Evolutionary conservation across 1,139 yeast species (phyloP), one percentile per base, ranked within the genome.

Genomic region (Nakaseomyces kungkrabaensis): DNA sequence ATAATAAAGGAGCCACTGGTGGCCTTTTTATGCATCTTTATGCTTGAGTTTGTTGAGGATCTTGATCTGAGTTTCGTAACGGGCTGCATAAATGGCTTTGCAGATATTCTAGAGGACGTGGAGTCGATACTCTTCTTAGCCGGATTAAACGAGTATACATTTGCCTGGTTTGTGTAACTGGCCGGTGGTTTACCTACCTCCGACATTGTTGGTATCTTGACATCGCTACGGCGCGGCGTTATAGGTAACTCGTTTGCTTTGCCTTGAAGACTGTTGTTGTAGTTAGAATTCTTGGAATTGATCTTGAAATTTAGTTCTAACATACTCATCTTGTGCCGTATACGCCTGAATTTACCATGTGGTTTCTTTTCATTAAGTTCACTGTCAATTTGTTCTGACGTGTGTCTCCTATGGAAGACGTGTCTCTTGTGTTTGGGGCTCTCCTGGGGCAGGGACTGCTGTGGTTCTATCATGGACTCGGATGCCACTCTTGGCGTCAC

Each of bases 271-370:
- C 22, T 17, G 9, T 34, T 36, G 5, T 11, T 11, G 8, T 26
- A 11, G 13, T 33, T 5, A 11, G 36, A 33, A 25, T 25, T 44
- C 26, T 40, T 40, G 26, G 31, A 27, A 17, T 13, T 40, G 17
- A 40, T 26, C 11, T 49, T 51, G 13, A 51, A 46, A 37, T 50
- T 50, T 17, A 50, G 34, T 26, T 51, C 54, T 25, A 54, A 24
- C n/a, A 40, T 46, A 33, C 48, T 48, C 40, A 55, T 49, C 32
- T 47, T 53, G 34, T 50, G 49, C 38, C 45, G 50, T 27, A 53
- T 26, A 37, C 52, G 46, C 37, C 50, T 50, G 43, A 54, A 49
- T 42, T 47, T 49, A 37, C 50, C 42, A 13, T 43, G 48, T 24
- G 41, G 25, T n/a, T 17, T 41, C 11, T 41, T 41, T n/a, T 29